A percentile compares a stretch with the other conserved stretches of the same genome.
Evolutionary conservation across 805 yeast genomes (phyloP).

Genomic region (Schwanniomyces occidentalis): DNA sequence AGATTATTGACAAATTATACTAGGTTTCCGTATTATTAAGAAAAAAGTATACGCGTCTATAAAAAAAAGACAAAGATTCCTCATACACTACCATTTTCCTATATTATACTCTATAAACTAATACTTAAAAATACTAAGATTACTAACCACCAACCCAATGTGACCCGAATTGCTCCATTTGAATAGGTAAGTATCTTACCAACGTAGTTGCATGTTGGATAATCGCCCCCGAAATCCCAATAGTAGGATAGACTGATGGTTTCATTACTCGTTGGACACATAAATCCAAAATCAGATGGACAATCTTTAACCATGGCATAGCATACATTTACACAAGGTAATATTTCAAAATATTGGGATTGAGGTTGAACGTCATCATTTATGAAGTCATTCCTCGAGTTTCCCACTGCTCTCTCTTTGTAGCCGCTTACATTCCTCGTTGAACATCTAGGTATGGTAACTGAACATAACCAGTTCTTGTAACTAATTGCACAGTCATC

Average conservation of each 20-base stretch:
- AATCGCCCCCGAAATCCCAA: constrained; percentile 33
- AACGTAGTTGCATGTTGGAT: constrained; percentile 39
- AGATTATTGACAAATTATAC: background rate
- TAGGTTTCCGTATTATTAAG: no score
- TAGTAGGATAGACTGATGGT: constrained; percentile 43
- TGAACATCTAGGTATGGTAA: constrained; percentile 84
- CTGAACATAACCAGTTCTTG: constrained; percentile 86
- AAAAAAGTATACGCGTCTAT: constrained; percentile 1
- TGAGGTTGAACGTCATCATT: constrained; percentile 53
- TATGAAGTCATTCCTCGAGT: constrained; percentile 63
- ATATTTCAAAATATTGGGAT: constrained; percentile 67
- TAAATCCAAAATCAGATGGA: constrained; percentile 72
- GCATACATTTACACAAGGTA: constrained; percentile 86
- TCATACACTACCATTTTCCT: background rate
- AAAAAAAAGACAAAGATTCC: background rate
- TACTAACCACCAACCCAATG: constrained; percentile 14
- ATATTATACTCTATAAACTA: background rate
- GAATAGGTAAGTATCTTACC: constrained; percentile 17
- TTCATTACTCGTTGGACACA: constrained; percentile 58
- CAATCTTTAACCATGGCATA: constrained; percentile 78
- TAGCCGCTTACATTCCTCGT: constrained; percentile 48
- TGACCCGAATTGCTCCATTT: constrained; percentile 9
- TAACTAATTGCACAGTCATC: constrained; percentile 70
- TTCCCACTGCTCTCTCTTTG: constrained; percentile 43
- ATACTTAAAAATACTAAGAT: background rate